These are phyloP conservation scores for Hypoxylon sp. DNA, from an alignment of 2,329 filamentous ascomycete species.

Conservation along the genomic window DNA sequence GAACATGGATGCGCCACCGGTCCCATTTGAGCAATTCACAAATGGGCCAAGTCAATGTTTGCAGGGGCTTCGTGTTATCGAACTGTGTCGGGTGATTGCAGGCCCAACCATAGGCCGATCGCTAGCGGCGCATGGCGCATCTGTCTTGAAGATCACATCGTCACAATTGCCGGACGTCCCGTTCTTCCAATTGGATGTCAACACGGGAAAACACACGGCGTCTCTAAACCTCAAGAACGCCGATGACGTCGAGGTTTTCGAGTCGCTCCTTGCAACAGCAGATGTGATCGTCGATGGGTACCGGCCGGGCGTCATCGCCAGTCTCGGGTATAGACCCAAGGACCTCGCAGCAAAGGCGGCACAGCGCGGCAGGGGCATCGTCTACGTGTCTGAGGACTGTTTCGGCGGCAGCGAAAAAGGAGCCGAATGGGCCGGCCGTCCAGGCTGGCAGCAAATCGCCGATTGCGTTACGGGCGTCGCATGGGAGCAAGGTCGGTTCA, in stretches of 20 bases:
- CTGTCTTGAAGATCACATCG: slow-evolving; percentile 80
- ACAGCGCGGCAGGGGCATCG: slow-evolving; percentile 71
- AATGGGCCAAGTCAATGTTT: slow-evolving; percentile 58
- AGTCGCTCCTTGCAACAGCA: slow-evolving; percentile 71
- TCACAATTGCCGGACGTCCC: slow-evolving; percentile 78
- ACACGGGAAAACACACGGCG: slow-evolving; percentile 77
- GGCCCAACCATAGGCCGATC: slow-evolving; percentile 80
- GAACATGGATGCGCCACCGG: slow-evolving; percentile 65
- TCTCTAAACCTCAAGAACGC: slow-evolving; percentile 73
- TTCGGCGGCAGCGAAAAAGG: slow-evolving; percentile 71
- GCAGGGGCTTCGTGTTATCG: slow-evolving; percentile 78
- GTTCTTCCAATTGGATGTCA: slow-evolving; percentile 80
- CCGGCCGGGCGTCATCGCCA: slow-evolving; percentile 74
- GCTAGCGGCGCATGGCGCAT: slow-evolving; percentile 81
- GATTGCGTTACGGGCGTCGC: slow-evolving; percentile 58
- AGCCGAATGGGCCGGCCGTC: slow-evolving; percentile 72
- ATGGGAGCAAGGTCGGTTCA: slow-evolving; percentile 57
- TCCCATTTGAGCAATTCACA: slow-evolving; percentile 56
- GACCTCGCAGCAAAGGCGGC: slow-evolving; percentile 67
- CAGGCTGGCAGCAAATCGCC: slow-evolving; percentile 72
- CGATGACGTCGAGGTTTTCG: slow-evolving; percentile 69
- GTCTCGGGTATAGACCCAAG: slow-evolving; percentile 74
- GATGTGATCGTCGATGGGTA: slow-evolving; percentile 80
- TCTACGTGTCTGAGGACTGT: slow-evolving; percentile 80
- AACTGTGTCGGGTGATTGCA: slow-evolving; percentile 82